Base-by-base conservation (phyloP, 2,329 filamentous ascomycete genomes). In the Nothopassalora personata region DNA sequence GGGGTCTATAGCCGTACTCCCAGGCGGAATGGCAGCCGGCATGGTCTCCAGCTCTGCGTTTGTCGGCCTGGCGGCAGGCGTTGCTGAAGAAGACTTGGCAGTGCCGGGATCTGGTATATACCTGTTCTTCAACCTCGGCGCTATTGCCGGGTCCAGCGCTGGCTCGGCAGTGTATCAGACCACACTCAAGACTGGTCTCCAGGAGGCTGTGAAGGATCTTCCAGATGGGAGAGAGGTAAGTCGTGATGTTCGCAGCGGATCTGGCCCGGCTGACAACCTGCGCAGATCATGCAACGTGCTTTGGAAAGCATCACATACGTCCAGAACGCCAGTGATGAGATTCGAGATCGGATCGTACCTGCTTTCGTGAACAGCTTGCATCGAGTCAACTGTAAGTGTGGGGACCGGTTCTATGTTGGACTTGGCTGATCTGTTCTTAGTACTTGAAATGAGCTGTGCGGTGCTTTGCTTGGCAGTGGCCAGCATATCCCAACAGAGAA, bases 1-100 rank as follows among this genome's bases (percentile, higher is more conserved):
- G 0, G 58, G 57, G 11, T 56, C 60, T n/a, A 30, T 66, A 9
- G 58, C 58, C 10, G 59, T 56, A 11, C 43, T 66, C 5, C 84
- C 84, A 0, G 74, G 82, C 1, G 81, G 82, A 0, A 75, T 84
- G 54, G 81, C 80, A 0, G 77, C 77, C 0, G 81, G 81, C 0
- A 74, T 81, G 34, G 72, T 76, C 0, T 69, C 73, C 1, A 76
- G 76, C 0, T 74, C 80, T 0, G 71, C 76, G 0, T 83, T 84
- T 61, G 75, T 84, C 9, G 75, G 74, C 2, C 73, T 84, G 59
- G 78, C 79, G 0, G 74, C 79, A 3, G 74, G 76, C 13, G 71
- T 83, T 1, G 70, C 76, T 1, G 72, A 74, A 5, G 65, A 70
- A 4, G 76, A 82, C 36, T 75, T 80, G 18, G 81, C 80, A 0